Conservation (phyloP, 805 yeast genomes). For the Lipomyces yamanashiensis region DNA sequence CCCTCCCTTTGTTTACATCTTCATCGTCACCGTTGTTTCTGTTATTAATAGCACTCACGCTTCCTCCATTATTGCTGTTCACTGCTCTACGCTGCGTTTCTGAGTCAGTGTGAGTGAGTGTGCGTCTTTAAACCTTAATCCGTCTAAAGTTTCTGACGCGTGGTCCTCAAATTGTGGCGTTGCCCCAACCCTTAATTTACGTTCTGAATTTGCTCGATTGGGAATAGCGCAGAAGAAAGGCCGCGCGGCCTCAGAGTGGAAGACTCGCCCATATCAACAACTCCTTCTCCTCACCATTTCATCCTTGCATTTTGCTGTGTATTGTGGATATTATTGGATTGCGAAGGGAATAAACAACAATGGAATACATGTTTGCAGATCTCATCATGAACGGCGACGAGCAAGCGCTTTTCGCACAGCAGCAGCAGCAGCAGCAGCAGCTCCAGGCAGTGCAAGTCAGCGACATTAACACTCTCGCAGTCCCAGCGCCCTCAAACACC, state of each 20-base stretch:
- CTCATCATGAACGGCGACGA: not conserved
- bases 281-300: not conserved
- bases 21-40: no score
- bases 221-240: slow-evolving; percentile 11
- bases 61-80: no score
- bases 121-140: not conserved
- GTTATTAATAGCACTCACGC: no score
- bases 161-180: not conserved
- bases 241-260: slow-evolving; percentile 17
- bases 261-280: no score
- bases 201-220: not conserved
- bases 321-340: no score
- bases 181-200: not conserved
- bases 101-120: no score
- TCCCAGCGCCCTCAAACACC: slow-evolving; percentile 3
- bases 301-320: not conserved
- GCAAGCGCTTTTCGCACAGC: not conserved
- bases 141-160: not conserved
- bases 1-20: not conserved
- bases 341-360: not conserved
- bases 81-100: no score
- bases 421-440: slow-evolving; percentile 8
- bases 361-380: not conserved
- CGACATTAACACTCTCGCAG: not conserved
- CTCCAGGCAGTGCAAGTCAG: not conserved